Evolutionary conservation across 495 filamentous ascomycete species (phyloP).

Genomic region (Mytilinidion resinicola): DNA sequence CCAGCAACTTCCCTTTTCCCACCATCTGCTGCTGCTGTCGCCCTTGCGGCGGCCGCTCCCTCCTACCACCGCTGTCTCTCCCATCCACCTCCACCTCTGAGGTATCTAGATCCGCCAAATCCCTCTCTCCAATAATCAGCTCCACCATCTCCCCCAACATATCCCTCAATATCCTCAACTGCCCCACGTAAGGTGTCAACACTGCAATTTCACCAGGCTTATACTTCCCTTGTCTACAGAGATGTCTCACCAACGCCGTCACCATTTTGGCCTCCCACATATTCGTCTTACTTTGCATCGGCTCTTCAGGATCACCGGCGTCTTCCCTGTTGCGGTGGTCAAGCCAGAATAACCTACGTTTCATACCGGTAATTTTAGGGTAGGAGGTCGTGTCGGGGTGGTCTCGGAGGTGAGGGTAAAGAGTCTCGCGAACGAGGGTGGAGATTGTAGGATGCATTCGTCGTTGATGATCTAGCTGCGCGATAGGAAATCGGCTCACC

Average conservation of each 20-base stretch:
- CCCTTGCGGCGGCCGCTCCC: no score
- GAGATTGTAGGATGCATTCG: slow-evolving; percentile 69
- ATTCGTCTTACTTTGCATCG: slow-evolving; percentile 53
- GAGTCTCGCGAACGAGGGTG: slow-evolving; percentile 48
- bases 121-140: slow-evolving; percentile 27
- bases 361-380: slow-evolving; percentile 58
- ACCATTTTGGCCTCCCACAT: slow-evolving; percentile 60
- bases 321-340: slow-evolving; percentile 57
- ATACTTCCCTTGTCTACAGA: slow-evolving; percentile 62
- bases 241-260: slow-evolving; percentile 57
- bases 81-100: no score
- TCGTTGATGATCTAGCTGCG: slow-evolving; percentile 56
- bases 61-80: no score
- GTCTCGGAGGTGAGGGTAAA: slow-evolving; percentile 61
- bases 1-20: slow-evolving; percentile 51
- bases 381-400: slow-evolving; percentile 43
- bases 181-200: slow-evolving; percentile 67
- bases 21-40: background rate
- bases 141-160: slow-evolving; percentile 50
- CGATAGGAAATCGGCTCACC: slow-evolving; percentile 52
- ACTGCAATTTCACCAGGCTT: slow-evolving; percentile 62
- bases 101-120: no score
- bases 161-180: slow-evolving; percentile 61
- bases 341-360: slow-evolving; percentile 63
- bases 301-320: slow-evolving; percentile 30